Evolutionary conservation across 805 yeast genomes (phyloP), one percentile per base, ranked within the genome.

Genomic region (Metschnikowia borealis): DNA sequence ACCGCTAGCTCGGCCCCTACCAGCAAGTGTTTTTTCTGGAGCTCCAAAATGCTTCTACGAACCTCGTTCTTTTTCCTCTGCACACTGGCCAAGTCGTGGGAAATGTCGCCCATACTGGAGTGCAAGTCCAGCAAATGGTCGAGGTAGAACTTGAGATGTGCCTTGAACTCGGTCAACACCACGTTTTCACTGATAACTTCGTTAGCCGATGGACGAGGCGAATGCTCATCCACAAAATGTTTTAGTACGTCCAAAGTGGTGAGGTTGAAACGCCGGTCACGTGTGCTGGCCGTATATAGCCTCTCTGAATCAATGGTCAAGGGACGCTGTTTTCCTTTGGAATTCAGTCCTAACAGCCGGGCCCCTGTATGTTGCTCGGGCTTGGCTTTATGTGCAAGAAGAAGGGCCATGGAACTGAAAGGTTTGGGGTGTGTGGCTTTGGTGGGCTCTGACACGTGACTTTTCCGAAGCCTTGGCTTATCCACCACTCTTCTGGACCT

Each of bases 181-280:
- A 56, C 44, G 37, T 54, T 45, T 26, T 64, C 66, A 35, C 63
- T 64, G 3, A 65, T 51, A 4, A 46, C 15, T 14, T 45, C 51
- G 20, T 59, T 58, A 41, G 52, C 46, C 14, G 45, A 42, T 3
- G 53, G 54, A 6, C 48, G 42, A 4, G 73, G 70, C n/a, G 59
- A 57, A 47, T 64, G 69, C 20, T 62, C 57, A 17, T 57, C 56
- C 8, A 71, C 64, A 31, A 69, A 58, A 45, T 67, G 70, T 44
- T 61, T 65, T 14, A 73, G 54, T 15, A 71, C 76, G 52, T 73
- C 77, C 3, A 73, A 45, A 1, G 74, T 68, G 48, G 65, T 67
- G 44, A 71, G 40, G 35, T 61, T 62, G 38, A 57, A 53, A 23
- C 73, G 49, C 38, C 61, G 63, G 42, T 62, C 67, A 10, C 62